Percentiles rank a stretch among this genome's conserved stretches.
phyloP scores from a whole-genome alignment of 306 rosid genomes.

The Oxytropis ochrocephala region DNA sequence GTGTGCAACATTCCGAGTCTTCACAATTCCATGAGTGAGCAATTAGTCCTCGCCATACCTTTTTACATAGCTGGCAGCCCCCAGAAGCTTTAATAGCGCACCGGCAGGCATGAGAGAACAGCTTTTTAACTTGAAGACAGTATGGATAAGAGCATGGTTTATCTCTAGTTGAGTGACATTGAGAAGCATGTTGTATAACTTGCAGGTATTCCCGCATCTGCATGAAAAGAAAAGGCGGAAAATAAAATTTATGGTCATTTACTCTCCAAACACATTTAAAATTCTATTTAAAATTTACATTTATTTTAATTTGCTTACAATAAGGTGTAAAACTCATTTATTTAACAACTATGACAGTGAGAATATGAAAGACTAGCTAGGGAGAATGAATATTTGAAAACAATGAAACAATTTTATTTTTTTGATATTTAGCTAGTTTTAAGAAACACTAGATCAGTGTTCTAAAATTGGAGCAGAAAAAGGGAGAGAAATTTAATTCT shows the following conservation, averaged over 20 bases:
- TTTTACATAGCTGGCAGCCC: conserved; percentile 38
- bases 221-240: neutral
- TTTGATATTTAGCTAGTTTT: no score
- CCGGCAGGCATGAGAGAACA: conserved; percentile 30
- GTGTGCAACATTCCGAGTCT: conserved; percentile 30
- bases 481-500: no score
- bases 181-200: conserved; percentile 29
- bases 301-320: no score
- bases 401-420: no score
- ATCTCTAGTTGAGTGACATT: conserved; percentile 10
- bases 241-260: neutral
- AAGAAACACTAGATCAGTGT: no score
- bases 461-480: no score
- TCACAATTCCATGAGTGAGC: conserved; percentile 29
- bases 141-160: conserved; percentile 30
- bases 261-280: no score
- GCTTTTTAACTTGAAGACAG: conserved; percentile 30
- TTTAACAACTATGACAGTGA: no score
- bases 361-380: no score
- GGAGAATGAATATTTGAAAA: no score
- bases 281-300: no score
- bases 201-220: conserved; percentile 21
- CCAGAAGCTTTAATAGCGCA: conserved; percentile 25
- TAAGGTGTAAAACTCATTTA: no score
- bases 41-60: conserved; percentile 12